Base-by-base conservation (phyloP, 345 rosid genomes). In the Hibiscus mutabilis region DNA sequence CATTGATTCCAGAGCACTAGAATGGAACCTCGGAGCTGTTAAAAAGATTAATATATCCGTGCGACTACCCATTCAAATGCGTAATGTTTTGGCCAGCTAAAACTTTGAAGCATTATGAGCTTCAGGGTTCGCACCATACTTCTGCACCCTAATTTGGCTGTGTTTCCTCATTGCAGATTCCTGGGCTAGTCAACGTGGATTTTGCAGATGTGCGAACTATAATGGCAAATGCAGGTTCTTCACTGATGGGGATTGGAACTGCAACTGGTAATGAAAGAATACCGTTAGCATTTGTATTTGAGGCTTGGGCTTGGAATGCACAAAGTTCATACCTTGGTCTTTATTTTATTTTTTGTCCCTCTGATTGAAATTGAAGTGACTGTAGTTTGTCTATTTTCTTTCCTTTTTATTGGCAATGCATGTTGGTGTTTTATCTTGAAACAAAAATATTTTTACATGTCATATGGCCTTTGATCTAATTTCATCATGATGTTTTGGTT, bases 171-270 rank as follows among this genome's bases (percentile, higher is more conserved):
- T 49, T 77, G 82, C 89, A 89, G 98, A 80, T 90, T 77, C 97
- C 97, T 4, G 99, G 99, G 66, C 85, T 95, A 74, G 97, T 95
- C 57, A 95, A 95, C 74, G 99, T 95, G 81, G 99, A 92, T 78
- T 92, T 95, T 85, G 99, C 97, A 69, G 99, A 95, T 77, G 99
- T 95, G 78, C 88, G 97, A 57, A 90, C 99, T 75, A 90, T 92
- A 77, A 95, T 95, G 99, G 93, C 91, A 60, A 90, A 85, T 84
- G 97, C 97, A 6, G 99, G 99, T 16, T 95, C 99, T 81, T 92
- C 99, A 31, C 66, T 95, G 73, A 90, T 95, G 99, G 99, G 97
- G 71, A 95, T 95, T 69, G 97, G 99, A 85, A 90, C 90, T 75
- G 99, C 97, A 77, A 90, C 97, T 40, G 97, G 97, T 91, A 82